Evolutionary conservation across 1,284 basidiomycete species (phyloP).

Genomic region (Apiotrichum mycotoxinovorans): DNA sequence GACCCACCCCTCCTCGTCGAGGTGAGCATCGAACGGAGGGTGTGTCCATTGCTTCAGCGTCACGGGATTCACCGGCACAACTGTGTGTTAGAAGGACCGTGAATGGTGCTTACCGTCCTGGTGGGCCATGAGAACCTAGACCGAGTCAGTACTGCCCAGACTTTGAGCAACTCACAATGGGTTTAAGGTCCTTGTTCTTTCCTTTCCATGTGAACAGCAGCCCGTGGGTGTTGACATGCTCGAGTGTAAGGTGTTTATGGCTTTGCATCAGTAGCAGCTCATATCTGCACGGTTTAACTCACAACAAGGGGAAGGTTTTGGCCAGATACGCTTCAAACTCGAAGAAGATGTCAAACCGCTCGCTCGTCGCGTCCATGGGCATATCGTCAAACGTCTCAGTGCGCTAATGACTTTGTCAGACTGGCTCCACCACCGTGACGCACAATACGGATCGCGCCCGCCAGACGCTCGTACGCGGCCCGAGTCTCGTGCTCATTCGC

Average conservation of each 20-base stretch:
- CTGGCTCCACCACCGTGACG: neutral
- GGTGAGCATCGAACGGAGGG: constrained; percentile 23
- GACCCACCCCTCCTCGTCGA: constrained; percentile 28
- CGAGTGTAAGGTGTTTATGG: constrained; percentile 54
- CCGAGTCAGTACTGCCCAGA: constrained; percentile 57
- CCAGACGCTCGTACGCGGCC: constrained; percentile 13
- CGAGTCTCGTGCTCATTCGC: neutral
- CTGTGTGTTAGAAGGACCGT: constrained; percentile 46
- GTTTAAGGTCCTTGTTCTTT: constrained; percentile 56
- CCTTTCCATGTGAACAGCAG: constrained; percentile 63
- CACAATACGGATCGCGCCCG: constrained; percentile 15
- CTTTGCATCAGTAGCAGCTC: constrained; percentile 26
- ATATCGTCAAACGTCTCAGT: constrained; percentile 21
- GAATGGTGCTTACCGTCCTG: constrained; percentile 5
- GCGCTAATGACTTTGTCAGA: neutral
- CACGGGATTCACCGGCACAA: constrained; percentile 57
- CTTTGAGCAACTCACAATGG: constrained; percentile 53
- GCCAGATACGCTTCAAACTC: constrained; percentile 25
- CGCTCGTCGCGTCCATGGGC: constrained; percentile 17
- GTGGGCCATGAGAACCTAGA: constrained; percentile 4
- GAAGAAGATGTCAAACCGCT: constrained; percentile 16
- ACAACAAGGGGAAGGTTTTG: constrained; percentile 36
- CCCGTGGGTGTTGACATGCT: constrained; percentile 62
- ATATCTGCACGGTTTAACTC: neutral
- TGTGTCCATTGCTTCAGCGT: constrained; percentile 50